Conservation (phyloP, 352 stramenopile genomes). For the Thalassiosira sp. region DNA sequence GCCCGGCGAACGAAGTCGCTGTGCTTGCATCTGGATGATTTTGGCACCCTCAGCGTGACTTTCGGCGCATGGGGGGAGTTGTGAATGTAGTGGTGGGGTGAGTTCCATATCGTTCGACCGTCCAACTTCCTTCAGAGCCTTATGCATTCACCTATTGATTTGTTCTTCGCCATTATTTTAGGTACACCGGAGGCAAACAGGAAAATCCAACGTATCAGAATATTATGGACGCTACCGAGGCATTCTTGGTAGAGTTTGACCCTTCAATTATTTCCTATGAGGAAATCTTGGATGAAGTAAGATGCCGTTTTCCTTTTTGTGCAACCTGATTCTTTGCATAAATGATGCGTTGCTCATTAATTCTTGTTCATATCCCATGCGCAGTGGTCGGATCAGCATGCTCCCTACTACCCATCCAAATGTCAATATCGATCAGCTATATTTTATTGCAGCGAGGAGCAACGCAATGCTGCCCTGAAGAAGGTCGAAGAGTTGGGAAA, state of each 20-base stretch:
- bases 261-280: constrained; percentile 59
- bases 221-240: constrained; percentile 72
- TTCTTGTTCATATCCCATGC: no score
- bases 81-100: constrained; percentile 42
- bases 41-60: constrained; percentile 67
- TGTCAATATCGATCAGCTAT: constrained; percentile 70
- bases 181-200: constrained; percentile 62
- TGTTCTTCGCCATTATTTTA: no score
- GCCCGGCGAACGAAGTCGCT: constrained; percentile 26
- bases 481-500: constrained; percentile 48
- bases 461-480: constrained; percentile 40
- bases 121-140: no score
- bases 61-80: constrained; percentile 54
- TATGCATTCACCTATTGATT: no score
- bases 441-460: constrained; percentile 57
- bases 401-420: constrained; percentile 49
- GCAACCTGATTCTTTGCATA: no score
- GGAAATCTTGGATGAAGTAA: constrained; percentile 59
- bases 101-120: constrained; percentile 15
- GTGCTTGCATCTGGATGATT: constrained; percentile 65
- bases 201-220: constrained; percentile 66
- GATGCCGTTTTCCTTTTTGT: no score
- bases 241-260: constrained; percentile 73
- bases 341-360: no score
- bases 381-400: constrained; percentile 50